Conservation (phyloP, 306 rosid genomes). For the Quercus agrifolia region DNA sequence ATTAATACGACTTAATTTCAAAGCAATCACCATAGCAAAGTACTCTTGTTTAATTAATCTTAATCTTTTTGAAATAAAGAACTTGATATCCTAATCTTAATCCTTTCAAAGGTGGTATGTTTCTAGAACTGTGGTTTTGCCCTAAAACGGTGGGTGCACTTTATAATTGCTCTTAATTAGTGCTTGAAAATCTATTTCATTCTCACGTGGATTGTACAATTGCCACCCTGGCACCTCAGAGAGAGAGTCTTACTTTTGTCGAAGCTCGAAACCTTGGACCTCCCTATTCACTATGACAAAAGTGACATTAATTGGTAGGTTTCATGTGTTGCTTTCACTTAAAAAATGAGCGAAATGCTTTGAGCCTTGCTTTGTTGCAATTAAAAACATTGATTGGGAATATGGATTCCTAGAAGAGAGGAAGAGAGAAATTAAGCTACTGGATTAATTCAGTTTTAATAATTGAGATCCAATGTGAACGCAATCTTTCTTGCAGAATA, state of each 20-base stretch:
- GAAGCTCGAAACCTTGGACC: neutral
- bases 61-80: constrained; percentile 4
- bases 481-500: too few species aligned
- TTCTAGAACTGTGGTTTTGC: constrained; percentile 33
- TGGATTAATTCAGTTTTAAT: too few species aligned
- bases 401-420: neutral
- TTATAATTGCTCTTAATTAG: constrained; percentile 9
- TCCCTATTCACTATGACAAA: neutral
- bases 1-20: neutral
- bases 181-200: constrained; percentile 6
- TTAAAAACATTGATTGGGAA: neutral
- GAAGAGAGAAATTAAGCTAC: neutral
- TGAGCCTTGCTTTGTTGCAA: neutral
- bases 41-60: neutral
- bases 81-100: constrained; percentile 13
- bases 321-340: neutral
- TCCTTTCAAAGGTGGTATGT: constrained; percentile 15
- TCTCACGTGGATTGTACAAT: neutral
- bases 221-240: neutral
- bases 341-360: neutral
- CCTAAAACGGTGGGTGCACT: constrained; percentile 42
- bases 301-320: neutral
- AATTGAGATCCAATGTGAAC: too few species aligned
- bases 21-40: neutral
- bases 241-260: neutral